Percentiles rank a stretch among this genome's conserved stretches.
Evolutionary conservation across 768 basidiomycete genomes (phyloP).

Genomic region (Boletellus emodensis): DNA sequence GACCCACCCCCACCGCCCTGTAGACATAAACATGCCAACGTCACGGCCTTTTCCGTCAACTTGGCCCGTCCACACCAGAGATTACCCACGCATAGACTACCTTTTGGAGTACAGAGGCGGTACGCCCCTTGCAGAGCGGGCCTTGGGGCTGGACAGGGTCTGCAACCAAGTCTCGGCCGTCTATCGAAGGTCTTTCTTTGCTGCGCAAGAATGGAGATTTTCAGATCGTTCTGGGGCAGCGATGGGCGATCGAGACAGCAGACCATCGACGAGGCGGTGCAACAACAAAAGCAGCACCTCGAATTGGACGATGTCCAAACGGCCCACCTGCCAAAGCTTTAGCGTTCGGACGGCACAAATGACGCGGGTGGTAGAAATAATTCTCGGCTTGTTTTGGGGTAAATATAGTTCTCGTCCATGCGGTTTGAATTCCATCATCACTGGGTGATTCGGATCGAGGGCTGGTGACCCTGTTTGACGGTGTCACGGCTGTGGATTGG

Average conservation of each 20-base stretch:
- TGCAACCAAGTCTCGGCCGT: neutral
- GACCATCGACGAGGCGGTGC: neutral
- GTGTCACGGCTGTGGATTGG: neutral
- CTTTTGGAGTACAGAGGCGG: too few species aligned
- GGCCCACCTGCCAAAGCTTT: neutral
- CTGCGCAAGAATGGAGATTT: too few species aligned
- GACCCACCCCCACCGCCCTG: too few species aligned
- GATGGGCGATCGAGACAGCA: neutral
- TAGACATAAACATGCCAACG: too few species aligned
- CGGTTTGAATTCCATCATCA: slow-evolving; percentile 6
- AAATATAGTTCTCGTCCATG: slow-evolving; percentile 5
- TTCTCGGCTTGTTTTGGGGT: neutral
- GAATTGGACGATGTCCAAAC: neutral
- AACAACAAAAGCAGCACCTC: neutral
- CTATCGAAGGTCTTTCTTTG: neutral
- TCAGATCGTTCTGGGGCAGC: neutral
- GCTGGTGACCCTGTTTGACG: neutral
- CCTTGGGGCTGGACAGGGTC: neutral
- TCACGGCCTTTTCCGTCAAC: too few species aligned
- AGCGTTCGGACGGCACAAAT: neutral
- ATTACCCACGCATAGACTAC: too few species aligned
- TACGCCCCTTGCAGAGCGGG: too few species aligned
- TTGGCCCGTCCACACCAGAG: too few species aligned
- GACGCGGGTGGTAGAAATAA: neutral
- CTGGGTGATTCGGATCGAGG: neutral